Evolutionary conservation across 164 flowering plant genomes (phyloP).

Genomic region (Kingdonia uniflora): DNA sequence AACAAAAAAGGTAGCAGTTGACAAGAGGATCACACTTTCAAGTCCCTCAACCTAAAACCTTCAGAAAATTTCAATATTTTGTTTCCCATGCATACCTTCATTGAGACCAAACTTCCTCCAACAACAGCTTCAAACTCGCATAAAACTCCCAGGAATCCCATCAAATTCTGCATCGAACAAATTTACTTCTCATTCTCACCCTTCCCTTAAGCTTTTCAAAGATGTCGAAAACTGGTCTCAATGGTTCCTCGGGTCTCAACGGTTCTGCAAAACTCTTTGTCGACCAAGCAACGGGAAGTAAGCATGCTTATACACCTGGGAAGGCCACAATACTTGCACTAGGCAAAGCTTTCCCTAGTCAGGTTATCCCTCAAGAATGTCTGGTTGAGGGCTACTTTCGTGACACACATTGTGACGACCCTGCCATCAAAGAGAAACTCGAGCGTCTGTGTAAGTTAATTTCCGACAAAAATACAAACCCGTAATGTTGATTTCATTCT

Average conservation of each 20-base stretch:
- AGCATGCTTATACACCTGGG: constrained; percentile 17
- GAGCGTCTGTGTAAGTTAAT: constrained; percentile 49
- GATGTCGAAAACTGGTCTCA: constrained; percentile 21
- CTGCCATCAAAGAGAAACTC: constrained; percentile 46
- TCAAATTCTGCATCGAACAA: neutral
- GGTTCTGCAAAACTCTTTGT: neutral
- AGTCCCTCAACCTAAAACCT: neutral
- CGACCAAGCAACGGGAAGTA: no score
- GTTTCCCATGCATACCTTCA: constrained; percentile 17
- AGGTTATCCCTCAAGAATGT: constrained; percentile 46
- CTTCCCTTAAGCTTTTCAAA: neutral
- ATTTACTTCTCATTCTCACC: neutral
- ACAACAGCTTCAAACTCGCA: constrained; percentile 4
- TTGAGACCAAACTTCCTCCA: constrained; percentile 35
- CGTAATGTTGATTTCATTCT: no score
- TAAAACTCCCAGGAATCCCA: constrained; percentile 2
- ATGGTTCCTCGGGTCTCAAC: constrained; percentile 7
- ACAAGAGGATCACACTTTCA: neutral
- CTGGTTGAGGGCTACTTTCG: constrained; percentile 55
- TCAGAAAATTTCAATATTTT: neutral
- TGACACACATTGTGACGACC: constrained; percentile 51
- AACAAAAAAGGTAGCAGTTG: neutral
- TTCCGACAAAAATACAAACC: no score
- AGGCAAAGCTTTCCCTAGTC: constrained; percentile 61
- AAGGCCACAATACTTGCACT: constrained; percentile 53